A percentile compares a stretch with the other conserved stretches of the same genome.
phyloP scores from a whole-genome alignment of 192 early-diverging fungal species.

The Coemansia sp. region DNA sequence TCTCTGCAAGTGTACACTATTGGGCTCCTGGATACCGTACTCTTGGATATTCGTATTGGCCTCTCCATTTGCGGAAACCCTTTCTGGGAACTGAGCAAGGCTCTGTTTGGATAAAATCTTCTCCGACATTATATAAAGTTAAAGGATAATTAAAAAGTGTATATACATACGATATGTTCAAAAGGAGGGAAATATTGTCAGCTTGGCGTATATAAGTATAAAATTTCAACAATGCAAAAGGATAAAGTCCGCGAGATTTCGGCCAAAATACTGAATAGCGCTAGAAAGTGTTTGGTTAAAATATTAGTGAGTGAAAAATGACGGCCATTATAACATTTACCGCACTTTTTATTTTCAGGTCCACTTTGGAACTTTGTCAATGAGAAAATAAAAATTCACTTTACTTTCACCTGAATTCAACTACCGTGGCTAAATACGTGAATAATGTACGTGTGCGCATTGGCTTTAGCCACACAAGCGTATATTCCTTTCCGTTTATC shows the following conservation, averaged over 20 bases:
- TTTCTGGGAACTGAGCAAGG: constrained; percentile 10
- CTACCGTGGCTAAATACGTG: constrained; percentile 3
- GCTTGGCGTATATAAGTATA: background rate
- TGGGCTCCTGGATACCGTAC: background rate
- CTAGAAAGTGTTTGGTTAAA: background rate
- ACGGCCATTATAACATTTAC: background rate
- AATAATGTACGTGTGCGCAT: constrained; percentile 10
- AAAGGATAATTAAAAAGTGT: background rate
- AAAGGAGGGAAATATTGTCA: background rate
- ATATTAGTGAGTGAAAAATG: background rate
- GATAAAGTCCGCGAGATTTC: background rate
- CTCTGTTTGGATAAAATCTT: background rate
- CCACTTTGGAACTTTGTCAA: too few relatives aligned
- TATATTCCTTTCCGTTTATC: background rate
- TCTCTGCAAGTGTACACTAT: background rate
- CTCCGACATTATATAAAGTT: background rate
- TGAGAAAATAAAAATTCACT: background rate
- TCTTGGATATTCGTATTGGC: background rate
- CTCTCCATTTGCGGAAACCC: background rate
- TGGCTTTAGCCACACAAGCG: constrained; percentile 4
- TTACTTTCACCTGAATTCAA: background rate
- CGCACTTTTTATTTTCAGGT: too few relatives aligned
- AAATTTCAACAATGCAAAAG: background rate
- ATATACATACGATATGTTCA: too few relatives aligned
- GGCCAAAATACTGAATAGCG: background rate